A percentile compares a stretch with the other conserved stretches of the same genome.
Conservation (phyloP, 2,329 filamentous ascomycete species). For the Dothideomycetes sp. region DNA sequence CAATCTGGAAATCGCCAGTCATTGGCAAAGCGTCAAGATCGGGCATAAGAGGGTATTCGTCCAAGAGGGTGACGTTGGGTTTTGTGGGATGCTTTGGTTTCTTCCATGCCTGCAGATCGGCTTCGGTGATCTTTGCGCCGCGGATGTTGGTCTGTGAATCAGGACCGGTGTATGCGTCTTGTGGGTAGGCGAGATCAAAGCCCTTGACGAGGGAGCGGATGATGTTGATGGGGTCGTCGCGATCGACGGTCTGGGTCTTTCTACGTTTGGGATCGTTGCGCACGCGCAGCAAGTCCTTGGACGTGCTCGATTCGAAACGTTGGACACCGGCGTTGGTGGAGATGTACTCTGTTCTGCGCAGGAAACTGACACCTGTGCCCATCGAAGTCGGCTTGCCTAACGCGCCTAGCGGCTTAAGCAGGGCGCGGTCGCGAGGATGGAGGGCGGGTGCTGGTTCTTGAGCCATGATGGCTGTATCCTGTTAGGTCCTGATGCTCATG, state of each 20-base stretch:
- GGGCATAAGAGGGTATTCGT: constrained; percentile 51
- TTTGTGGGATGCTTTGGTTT: constrained; percentile 52
- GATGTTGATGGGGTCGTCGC: constrained; percentile 53
- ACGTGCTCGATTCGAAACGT: constrained; percentile 44
- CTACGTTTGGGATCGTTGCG: constrained; percentile 33
- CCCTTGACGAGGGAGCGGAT: constrained; percentile 53
- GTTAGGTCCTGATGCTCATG: constrained; percentile 15
- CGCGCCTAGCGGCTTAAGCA: constrained; percentile 73
- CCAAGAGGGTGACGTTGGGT: constrained; percentile 47
- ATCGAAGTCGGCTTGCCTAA: constrained; percentile 74
- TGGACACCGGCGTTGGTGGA: constrained; percentile 42
- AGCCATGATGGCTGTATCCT: constrained; percentile 45
- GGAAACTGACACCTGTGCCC: constrained; percentile 77
- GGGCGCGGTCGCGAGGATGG: constrained; percentile 73
- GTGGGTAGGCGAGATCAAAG: constrained; percentile 56
- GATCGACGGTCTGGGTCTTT: constrained; percentile 30
- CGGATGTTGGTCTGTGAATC: constrained; percentile 48
- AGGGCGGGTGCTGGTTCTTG: constrained; percentile 60
- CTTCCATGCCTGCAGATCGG: constrained; percentile 51
- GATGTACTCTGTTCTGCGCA: constrained; percentile 94
- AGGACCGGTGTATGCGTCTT: constrained; percentile 57
- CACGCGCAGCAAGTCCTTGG: constrained; percentile 40
- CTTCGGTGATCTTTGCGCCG: constrained; percentile 44
- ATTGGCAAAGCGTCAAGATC: constrained; percentile 53
- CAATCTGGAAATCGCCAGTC: constrained; percentile 48